Percentiles rank a stretch among this genome's conserved stretches.
Conservation (phyloP, 192 early-diverging fungal genomes). For the Coemansia sp. region DNA sequence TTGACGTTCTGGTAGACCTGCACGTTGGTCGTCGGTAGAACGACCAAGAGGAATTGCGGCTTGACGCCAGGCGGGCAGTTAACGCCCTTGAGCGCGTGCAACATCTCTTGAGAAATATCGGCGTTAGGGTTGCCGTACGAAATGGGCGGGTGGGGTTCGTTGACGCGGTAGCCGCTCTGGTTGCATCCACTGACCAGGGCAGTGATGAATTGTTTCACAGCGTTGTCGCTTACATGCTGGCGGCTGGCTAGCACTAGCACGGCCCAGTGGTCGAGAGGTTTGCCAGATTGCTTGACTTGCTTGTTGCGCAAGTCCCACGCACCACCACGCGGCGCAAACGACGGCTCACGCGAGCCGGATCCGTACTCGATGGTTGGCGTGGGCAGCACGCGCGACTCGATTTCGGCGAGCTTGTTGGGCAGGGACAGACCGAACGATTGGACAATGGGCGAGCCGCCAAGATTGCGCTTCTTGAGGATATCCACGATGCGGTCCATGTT, state of each 20-base stretch:
- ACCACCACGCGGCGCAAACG: slow-evolving; percentile 66
- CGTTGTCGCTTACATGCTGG: slow-evolving; percentile 55
- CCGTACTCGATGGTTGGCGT: slow-evolving; percentile 78
- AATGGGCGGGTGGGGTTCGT: slow-evolving; percentile 51
- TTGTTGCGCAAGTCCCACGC: slow-evolving; percentile 90
- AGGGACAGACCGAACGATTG: slow-evolving; percentile 75
- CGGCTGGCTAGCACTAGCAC: slow-evolving; percentile 77
- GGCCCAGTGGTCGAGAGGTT: slow-evolving; percentile 74
- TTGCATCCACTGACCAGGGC: slow-evolving; percentile 73
- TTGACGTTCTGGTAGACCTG: slow-evolving; percentile 87
- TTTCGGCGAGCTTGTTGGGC: slow-evolving; percentile 63
- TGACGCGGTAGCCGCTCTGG: slow-evolving; percentile 72
- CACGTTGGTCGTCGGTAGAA: slow-evolving; percentile 80
- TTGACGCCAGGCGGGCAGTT: slow-evolving; percentile 58
- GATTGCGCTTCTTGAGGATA: slow-evolving; percentile 65
- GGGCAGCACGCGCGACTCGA: slow-evolving; percentile 80
- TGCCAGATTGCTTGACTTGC: slow-evolving; percentile 70
- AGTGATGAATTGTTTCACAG: slow-evolving; percentile 73
- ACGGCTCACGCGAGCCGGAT: slow-evolving; percentile 47
- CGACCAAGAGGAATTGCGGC: slow-evolving; percentile 83
- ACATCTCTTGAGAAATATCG: slow-evolving; percentile 71
- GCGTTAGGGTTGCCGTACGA: slow-evolving; percentile 60
- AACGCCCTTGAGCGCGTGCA: slow-evolving; percentile 69
- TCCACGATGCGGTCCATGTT: slow-evolving; percentile 81
- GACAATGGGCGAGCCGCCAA: slow-evolving; percentile 73